These are phyloP conservation scores for Cochlearia excelsa DNA, from an alignment of 345 rosid genomes.

Conservation along the genomic window DNA sequence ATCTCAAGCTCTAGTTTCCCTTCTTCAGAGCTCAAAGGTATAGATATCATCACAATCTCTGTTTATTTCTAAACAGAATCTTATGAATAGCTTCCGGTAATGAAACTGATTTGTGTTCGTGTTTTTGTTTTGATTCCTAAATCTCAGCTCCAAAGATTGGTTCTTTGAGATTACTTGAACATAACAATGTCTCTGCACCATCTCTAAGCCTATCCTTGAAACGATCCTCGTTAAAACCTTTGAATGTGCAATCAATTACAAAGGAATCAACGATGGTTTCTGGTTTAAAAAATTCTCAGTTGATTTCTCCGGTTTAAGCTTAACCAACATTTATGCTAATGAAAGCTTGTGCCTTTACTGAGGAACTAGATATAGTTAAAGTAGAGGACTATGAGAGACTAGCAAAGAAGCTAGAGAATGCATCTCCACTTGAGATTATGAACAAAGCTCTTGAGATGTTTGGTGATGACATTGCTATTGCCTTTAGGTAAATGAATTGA, in stretches of 20 bases:
- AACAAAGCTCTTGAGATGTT: constrained; percentile 82
- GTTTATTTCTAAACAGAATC: not conserved
- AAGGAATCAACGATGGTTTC: constrained; percentile 41
- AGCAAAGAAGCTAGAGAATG: constrained; percentile 51
- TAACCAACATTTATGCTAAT: constrained; percentile 22
- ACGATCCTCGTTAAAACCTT: constrained; percentile 45
- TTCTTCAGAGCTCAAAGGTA: constrained; percentile 48
- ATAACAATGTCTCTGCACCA: constrained; percentile 33
- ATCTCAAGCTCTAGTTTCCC: constrained; percentile 37
- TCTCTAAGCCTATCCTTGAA: constrained; percentile 43
- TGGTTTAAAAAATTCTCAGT: constrained; percentile 23
- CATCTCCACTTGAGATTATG: constrained; percentile 88
- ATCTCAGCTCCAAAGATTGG: constrained; percentile 52
- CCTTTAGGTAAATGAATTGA: constrained; percentile 60
- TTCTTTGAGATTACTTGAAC: constrained; percentile 48
- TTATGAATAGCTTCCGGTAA: too few relatives aligned
- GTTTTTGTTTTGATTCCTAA: not conserved
- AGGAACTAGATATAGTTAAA: constrained; percentile 50
- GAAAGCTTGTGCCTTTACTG: constrained; percentile 36
- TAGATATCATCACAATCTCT: not conserved
- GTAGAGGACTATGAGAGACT: constrained; percentile 60
- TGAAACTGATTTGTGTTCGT: not conserved
- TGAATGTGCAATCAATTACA: constrained; percentile 56
- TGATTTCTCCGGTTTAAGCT: not conserved
- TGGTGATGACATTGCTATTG: constrained; percentile 87